Percentiles rank a stretch among this genome's conserved stretches.
phyloP scores from a whole-genome alignment of 208 protist genomes.

The Wallacemonas sp. region DNA sequence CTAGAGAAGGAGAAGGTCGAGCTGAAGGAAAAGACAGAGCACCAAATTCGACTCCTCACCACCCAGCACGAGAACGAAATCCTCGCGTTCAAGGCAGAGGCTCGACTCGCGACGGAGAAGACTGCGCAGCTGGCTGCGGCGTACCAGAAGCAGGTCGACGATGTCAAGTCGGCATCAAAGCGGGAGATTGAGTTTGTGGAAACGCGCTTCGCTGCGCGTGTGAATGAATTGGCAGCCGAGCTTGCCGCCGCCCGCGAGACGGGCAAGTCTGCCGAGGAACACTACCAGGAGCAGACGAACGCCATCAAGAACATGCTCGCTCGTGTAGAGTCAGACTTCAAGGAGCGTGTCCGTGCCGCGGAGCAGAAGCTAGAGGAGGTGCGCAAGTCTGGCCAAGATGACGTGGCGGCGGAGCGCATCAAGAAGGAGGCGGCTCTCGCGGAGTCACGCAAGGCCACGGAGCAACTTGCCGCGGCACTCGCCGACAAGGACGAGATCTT shows the following conservation, averaged over 20 bases:
- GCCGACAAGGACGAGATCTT: slow-evolving; percentile 60
- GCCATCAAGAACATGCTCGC: slow-evolving; percentile 50
- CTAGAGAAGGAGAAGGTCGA: slow-evolving; percentile 46
- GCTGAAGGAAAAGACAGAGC: slow-evolving; percentile 54
- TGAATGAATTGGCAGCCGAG: slow-evolving; percentile 67
- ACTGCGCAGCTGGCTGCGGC: slow-evolving; percentile 42
- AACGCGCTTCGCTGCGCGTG: slow-evolving; percentile 50
- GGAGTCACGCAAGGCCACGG: slow-evolving; percentile 46
- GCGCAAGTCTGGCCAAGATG: slow-evolving; percentile 43
- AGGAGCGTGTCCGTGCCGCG: slow-evolving; percentile 58
- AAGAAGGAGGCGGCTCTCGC: slow-evolving; percentile 45
- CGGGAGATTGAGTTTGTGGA: slow-evolving; percentile 81
- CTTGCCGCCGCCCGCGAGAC: slow-evolving; percentile 52
- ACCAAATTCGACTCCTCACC: slow-evolving; percentile 72
- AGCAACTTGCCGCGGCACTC: slow-evolving; percentile 46
- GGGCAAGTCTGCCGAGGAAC: slow-evolving; percentile 43
- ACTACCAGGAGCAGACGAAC: slow-evolving; percentile 49
- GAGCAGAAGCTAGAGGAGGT: slow-evolving; percentile 70
- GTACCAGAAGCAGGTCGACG: slow-evolving; percentile 73
- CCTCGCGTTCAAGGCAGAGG: slow-evolving; percentile 50
- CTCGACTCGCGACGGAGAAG: slow-evolving; percentile 49
- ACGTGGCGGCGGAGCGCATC: slow-evolving; percentile 40
- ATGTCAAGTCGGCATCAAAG: slow-evolving; percentile 64
- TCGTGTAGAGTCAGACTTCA: slow-evolving; percentile 75
- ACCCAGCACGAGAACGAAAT: slow-evolving; percentile 75